Percentiles rank a stretch among this genome's conserved stretches.
phyloP scores from a whole-genome alignment of 345 rosid species.

The Eucalyptus pauciflora region DNA sequence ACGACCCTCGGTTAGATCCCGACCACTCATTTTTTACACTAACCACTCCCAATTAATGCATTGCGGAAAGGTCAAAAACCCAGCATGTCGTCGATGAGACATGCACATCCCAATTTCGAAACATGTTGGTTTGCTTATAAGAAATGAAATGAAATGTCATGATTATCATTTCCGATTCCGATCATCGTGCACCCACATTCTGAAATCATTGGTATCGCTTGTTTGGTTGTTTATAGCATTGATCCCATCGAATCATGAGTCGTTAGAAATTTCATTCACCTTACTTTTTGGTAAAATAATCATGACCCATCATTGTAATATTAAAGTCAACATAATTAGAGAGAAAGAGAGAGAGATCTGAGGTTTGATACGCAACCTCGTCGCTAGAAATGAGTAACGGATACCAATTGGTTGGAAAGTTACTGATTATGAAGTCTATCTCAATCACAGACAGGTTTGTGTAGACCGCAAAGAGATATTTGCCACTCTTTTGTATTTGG shows the following conservation, averaged over 20 bases:
- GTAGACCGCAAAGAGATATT: not conserved
- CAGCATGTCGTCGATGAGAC: not conserved
- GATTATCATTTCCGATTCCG: not conserved
- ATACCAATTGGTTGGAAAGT: not conserved
- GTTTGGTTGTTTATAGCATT: not conserved
- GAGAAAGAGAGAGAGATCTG: not conserved
- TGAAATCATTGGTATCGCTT: not conserved
- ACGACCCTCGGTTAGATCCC: not conserved
- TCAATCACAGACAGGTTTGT: not conserved
- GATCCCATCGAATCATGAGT: not conserved
- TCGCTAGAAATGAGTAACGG: not conserved
- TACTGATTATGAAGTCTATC: not conserved
- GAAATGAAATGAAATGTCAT: not conserved
- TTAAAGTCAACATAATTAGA: not conserved
- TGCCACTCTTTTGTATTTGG: not conserved
- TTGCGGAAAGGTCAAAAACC: not conserved
- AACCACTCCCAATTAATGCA: not conserved
- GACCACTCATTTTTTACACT: not conserved
- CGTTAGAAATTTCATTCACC: not conserved
- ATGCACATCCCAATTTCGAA: not conserved
- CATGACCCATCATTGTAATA: not conserved
- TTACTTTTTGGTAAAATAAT: not conserved
- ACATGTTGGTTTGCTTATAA: not conserved
- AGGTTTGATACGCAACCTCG: not conserved
- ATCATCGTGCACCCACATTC: not conserved